A percentile compares a stretch with the other conserved stretches of the same genome.
Conservation (phyloP, 2,329 filamentous ascomycete genomes). For the Cladosporium colombiae region DNA sequence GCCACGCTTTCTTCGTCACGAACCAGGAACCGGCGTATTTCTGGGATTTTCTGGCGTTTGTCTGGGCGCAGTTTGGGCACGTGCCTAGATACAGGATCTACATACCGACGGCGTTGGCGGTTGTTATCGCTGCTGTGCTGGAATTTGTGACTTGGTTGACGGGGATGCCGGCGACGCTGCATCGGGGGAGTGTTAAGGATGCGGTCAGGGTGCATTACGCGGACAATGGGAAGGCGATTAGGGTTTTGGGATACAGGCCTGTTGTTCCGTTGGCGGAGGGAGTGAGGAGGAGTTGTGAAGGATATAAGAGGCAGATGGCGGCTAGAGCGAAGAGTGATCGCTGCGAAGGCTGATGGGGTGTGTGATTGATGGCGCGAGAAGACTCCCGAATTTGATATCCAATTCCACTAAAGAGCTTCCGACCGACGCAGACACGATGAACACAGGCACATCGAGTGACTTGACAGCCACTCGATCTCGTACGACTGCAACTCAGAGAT, state of each 20-base stretch:
- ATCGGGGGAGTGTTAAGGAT: constrained; percentile 57
- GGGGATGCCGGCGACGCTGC: constrained; percentile 49
- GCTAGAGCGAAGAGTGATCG: neutral
- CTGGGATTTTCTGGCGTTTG: constrained; percentile 79
- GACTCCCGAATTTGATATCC: neutral
- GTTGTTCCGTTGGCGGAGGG: constrained; percentile 54
- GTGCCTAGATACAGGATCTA: constrained; percentile 51
- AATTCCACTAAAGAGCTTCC: no score
- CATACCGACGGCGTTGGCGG: constrained; percentile 53
- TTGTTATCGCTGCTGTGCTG: constrained; percentile 47
- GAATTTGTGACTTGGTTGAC: constrained; percentile 52
- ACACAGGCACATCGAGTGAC: neutral
- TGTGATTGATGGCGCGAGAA: neutral
- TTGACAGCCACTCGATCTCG: neutral
- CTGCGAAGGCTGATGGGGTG: no score
- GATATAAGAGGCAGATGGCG: constrained; percentile 16
- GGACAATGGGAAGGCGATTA: constrained; percentile 53
- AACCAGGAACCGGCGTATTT: constrained; percentile 53
- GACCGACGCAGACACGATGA: neutral
- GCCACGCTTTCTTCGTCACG: constrained; percentile 72
- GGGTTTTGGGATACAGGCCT: constrained; percentile 56
- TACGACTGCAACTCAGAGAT: neutral
- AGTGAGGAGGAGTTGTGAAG: constrained; percentile 51
- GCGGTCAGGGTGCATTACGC: constrained; percentile 56
- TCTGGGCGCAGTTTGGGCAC: constrained; percentile 68